Percentiles rank a stretch among this genome's conserved stretches.
These are phyloP conservation scores for Sphaerobolus stellatus DNA, from an alignment of 1,284 basidiomycete genomes.

Conservation along the genomic window DNA sequence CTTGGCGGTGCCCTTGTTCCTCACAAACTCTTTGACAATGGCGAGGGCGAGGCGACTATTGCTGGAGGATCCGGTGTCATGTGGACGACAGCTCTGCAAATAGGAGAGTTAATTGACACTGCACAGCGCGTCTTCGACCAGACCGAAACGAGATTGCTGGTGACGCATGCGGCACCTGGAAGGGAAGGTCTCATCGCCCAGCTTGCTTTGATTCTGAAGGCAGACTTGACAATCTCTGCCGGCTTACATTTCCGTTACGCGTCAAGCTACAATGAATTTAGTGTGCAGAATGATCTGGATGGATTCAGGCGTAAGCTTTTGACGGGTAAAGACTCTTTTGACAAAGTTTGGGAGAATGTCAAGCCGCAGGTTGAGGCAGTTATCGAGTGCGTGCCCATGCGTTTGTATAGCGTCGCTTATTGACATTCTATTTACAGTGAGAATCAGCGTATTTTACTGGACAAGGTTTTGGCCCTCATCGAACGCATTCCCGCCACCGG, in stretches of 20 bases:
- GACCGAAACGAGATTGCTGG: slow-evolving; percentile 89
- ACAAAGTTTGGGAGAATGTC: slow-evolving; percentile 92
- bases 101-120: slow-evolving; percentile 97
- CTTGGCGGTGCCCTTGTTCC: slow-evolving; percentile 94
- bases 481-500: slow-evolving; percentile 73
- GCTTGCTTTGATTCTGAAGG: slow-evolving; percentile 87
- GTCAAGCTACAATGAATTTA: slow-evolving; percentile 96
- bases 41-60: slow-evolving; percentile 92
- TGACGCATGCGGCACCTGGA: slow-evolving; percentile 92
- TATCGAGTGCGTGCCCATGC: slow-evolving; percentile 58
- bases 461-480: slow-evolving; percentile 86
- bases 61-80: slow-evolving; percentile 97
- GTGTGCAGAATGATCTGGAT: slow-evolving; percentile 87
- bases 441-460: slow-evolving; percentile 82
- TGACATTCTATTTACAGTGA: slow-evolving; percentile 42
- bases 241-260: slow-evolving; percentile 98
- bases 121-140: slow-evolving; percentile 93
- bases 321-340: slow-evolving; percentile 79
- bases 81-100: slow-evolving; percentile 98
- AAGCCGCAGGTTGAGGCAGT: slow-evolving; percentile 89
- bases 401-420: slow-evolving; percentile 1
- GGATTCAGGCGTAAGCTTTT: slow-evolving; percentile 83
- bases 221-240: slow-evolving; percentile 92
- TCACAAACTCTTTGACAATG: slow-evolving; percentile 98
- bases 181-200: slow-evolving; percentile 92